phyloP scores from a whole-genome alignment of 2,329 filamentous ascomycete species.

The Paecilomyces sp. region DNA sequence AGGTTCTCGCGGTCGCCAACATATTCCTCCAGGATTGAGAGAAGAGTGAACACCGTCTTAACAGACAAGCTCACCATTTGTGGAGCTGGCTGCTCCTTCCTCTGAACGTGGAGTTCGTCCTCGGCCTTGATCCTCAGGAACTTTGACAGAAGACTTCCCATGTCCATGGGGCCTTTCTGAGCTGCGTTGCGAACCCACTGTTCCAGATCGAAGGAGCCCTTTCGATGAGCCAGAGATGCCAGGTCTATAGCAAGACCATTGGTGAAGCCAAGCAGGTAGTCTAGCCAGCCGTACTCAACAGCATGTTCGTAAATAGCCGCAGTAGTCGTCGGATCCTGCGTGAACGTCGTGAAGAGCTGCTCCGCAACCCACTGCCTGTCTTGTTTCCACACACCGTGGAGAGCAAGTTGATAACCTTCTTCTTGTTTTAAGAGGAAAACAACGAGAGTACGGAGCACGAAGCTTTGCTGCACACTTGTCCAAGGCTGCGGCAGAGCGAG shows the following conservation, averaged over 20 bases:
- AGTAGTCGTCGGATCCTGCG: conserved; percentile 60
- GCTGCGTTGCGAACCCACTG: conserved; percentile 71
- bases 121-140: conserved; percentile 81
- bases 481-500: conserved; percentile 43
- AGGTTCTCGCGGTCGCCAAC: conserved; percentile 58
- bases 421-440: conserved; percentile 76
- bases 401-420: conserved; percentile 74
- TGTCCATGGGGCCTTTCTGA: conserved; percentile 55
- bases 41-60: conserved; percentile 73
- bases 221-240: conserved; percentile 74
- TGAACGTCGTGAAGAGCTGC: conserved; percentile 71
- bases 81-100: conserved; percentile 56
- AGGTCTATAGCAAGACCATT: conserved; percentile 85
- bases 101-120: conserved; percentile 68
- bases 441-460: conserved; percentile 55
- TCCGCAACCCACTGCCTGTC: conserved; percentile 81
- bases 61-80: conserved; percentile 72
- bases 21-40: conserved; percentile 71
- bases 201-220: conserved; percentile 70
- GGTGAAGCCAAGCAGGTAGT: conserved; percentile 67
- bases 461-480: conserved; percentile 41
- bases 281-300: conserved; percentile 73
- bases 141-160: conserved; percentile 65
- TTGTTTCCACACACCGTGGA: conserved; percentile 86
- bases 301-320: conserved; percentile 71